phyloP scores from a whole-genome alignment of 2,329 filamentous ascomycete genomes.

The Sarocladium kiliense region DNA sequence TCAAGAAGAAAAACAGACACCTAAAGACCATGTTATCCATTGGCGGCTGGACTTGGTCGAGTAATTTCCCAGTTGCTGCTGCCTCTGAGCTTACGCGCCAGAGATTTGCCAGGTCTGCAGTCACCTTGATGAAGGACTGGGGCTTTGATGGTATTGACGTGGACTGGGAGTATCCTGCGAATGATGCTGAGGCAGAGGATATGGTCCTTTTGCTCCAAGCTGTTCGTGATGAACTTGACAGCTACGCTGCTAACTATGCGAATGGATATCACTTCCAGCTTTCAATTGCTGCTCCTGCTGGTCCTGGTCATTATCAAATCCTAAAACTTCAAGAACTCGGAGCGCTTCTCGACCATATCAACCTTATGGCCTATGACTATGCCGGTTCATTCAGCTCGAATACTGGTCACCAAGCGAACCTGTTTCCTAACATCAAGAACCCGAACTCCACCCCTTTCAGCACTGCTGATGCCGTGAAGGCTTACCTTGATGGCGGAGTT shows the following conservation, averaged over 20 bases:
- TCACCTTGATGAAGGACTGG: constrained; percentile 66
- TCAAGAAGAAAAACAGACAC: constrained; percentile 73
- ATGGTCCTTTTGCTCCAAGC: constrained; percentile 40
- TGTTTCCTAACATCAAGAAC: constrained; percentile 51
- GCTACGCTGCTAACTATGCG: constrained; percentile 38
- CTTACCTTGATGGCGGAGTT: constrained; percentile 61
- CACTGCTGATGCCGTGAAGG: constrained; percentile 58
- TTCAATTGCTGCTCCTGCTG: constrained; percentile 48
- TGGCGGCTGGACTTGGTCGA: constrained; percentile 80
- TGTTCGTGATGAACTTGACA: constrained; percentile 41
- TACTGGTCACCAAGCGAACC: constrained; percentile 67
- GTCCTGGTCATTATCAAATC: constrained; percentile 41
- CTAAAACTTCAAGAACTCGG: constrained; percentile 44
- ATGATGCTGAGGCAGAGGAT: constrained; percentile 34
- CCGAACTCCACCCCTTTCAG: constrained; percentile 63
- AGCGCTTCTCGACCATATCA: constrained; percentile 48
- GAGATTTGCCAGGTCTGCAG: constrained; percentile 64
- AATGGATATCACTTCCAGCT: constrained; percentile 47
- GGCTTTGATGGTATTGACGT: constrained; percentile 52
- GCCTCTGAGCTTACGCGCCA: constrained; percentile 56
- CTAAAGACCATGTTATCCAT: constrained; percentile 76
- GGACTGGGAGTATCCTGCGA: constrained; percentile 33
- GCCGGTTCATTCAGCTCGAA: constrained; percentile 63
- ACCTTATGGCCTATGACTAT: constrained; percentile 76
- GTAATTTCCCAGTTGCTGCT: constrained; percentile 65